phyloP scores from a whole-genome alignment of 306 rosid species.

The Luffa aegyptiaca region DNA sequence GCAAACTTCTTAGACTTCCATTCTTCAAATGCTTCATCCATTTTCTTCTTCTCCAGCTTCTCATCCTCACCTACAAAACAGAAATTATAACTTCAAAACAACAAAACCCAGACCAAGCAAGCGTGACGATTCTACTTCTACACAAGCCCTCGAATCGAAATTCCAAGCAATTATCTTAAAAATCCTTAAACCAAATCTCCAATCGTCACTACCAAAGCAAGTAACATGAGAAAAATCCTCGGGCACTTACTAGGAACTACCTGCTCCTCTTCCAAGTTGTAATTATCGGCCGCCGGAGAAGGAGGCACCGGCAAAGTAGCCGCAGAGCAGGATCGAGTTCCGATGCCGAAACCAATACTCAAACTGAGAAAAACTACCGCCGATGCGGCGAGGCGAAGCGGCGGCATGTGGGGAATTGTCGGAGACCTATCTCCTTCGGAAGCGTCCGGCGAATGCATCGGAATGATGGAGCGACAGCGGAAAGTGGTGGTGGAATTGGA shows the following conservation, averaged over 20 bases:
- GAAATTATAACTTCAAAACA: neutral
- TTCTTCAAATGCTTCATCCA: conserved; percentile 47
- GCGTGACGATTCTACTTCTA: neutral
- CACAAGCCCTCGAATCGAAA: neutral
- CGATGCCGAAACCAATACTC: conserved; percentile 36
- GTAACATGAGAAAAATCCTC: neutral
- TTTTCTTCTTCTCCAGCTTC: conserved; percentile 30
- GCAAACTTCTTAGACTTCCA: conserved; percentile 84
- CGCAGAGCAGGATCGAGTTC: conserved; percentile 38
- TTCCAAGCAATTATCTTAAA: neutral
- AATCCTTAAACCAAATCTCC: neutral
- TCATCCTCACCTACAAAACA: conserved; percentile 24
- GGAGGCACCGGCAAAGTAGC: conserved; percentile 16
- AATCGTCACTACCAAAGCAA: neutral
- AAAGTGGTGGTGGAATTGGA: neutral
- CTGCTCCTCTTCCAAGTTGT: conserved; percentile 27
- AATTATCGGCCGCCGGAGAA: conserved; percentile 14
- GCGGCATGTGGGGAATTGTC: conserved; percentile 14
- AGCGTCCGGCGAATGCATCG: neutral
- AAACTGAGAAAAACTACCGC: conserved; percentile 41
- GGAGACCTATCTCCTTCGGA: neutral
- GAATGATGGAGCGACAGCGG: neutral
- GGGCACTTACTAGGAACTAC: conserved; percentile 32
- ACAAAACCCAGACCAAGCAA: neutral
- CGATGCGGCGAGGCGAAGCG: conserved; percentile 36